Evolutionary conservation across 2,329 filamentous ascomycete genomes (phyloP).

Genomic region (Dothideomycetidae sp.): DNA sequence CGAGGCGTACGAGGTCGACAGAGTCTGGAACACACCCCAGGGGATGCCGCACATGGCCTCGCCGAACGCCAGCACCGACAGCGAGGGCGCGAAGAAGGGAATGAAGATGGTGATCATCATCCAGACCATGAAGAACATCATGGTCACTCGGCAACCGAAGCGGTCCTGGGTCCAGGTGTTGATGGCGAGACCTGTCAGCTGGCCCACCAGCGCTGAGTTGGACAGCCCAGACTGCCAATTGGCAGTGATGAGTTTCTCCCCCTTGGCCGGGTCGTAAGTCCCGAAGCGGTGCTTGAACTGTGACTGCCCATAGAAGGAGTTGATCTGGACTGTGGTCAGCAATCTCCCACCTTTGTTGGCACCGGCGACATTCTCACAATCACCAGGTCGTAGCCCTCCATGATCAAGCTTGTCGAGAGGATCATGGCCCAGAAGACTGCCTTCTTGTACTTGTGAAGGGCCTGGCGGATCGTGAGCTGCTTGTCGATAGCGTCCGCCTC

Average conservation of each 20-base stretch:
- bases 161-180: slow-evolving; percentile 51
- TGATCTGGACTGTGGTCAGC: slow-evolving; percentile 11
- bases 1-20: slow-evolving; percentile 42
- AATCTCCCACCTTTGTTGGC: slow-evolving; percentile 10
- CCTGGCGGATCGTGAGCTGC: slow-evolving; percentile 41
- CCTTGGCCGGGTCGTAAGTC: slow-evolving; percentile 18
- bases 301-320: slow-evolving; percentile 10
- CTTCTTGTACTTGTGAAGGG: slow-evolving; percentile 51
- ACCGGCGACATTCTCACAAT: neutral
- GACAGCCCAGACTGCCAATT: slow-evolving; percentile 42
- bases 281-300: slow-evolving; percentile 27
- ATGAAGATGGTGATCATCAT: slow-evolving; percentile 30
- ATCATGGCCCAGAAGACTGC: slow-evolving; percentile 21
- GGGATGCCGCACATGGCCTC: slow-evolving; percentile 44
- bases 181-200: slow-evolving; percentile 52
- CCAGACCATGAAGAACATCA: slow-evolving; percentile 40
- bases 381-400: slow-evolving; percentile 24
- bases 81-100: slow-evolving; percentile 36
- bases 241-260: slow-evolving; percentile 34
- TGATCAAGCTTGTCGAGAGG: slow-evolving; percentile 21
- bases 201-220: slow-evolving; percentile 45
- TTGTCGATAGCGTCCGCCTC: slow-evolving; percentile 23
- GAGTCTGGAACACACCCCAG: slow-evolving; percentile 48
- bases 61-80: slow-evolving; percentile 30
- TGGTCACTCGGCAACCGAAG: slow-evolving; percentile 31